Evolutionary conservation across 495 filamentous ascomycete genomes (phyloP), one percentile per base, ranked within the genome.

Genomic region (Aspergillus heteromorphus): DNA sequence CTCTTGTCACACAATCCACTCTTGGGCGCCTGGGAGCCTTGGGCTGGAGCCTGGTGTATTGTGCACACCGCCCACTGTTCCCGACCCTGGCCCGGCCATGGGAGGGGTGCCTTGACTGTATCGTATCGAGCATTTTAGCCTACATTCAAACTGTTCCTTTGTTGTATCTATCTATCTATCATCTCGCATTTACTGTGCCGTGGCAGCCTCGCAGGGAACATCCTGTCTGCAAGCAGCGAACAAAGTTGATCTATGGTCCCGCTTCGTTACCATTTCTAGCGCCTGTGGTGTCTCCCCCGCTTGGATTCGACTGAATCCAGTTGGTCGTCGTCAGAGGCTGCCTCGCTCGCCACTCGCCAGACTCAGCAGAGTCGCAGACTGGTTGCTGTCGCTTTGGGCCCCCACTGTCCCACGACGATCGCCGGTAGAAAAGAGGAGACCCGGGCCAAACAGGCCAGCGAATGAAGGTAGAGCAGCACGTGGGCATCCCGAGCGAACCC

Each of bases 21-120:
- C n/a, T 10, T 8, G 21, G 43, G 43, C 16, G 21, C 38, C 40
- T 30, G 43, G 48, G 51, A 48, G 9, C 43, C n/a, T 48, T n/a
- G 18, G 18, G n/a, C n/a, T 52, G 47, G 57, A 52, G 9, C 43
- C n/a, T 16, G 43, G 14, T 29, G 23, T 23, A n/a, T 23, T 47
- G n/a, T 27, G 16, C n/a, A 23, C 43, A 29, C 43, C 16, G 34
- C 13, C 34, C 10, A n/a, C 34, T 38, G 34, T 38, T 38, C n/a
- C 21, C 19, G 11, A 14, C 41, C 6, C 21, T 38, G 20, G 45
- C 20, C 40, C 30, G 50, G 56, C 38, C 45, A n/a, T 49, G 20
- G n/a, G n/a, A n/a, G n/a, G n/a, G n/a, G 45, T 52, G 45, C 53
- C 53, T 34, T 58, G 53, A 48, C 42, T 59, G 60, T 56, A 56